Conservation (phyloP, 345 rosid species). For the Dovyalis caffra region DNA sequence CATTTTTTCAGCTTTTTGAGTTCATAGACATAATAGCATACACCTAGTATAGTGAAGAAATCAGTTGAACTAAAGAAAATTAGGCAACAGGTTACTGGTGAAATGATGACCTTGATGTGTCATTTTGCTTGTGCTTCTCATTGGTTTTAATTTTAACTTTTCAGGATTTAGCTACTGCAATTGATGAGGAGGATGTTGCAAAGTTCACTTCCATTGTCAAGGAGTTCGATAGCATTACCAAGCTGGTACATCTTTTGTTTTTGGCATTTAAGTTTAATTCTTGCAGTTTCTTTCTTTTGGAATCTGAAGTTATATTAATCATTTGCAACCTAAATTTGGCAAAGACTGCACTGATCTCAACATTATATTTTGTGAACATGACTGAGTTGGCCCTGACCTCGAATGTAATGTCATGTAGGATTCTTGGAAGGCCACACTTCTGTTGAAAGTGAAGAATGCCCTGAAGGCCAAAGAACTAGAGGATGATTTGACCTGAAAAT, state of each 20-base stretch:
- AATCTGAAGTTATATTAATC: neutral
- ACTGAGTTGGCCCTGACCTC: neutral
- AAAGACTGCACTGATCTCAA: neutral
- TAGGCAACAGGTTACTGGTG: neutral
- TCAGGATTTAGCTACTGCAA: constrained; percentile 29
- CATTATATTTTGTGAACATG: neutral
- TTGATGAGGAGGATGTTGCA: constrained; percentile 29
- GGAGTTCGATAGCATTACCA: constrained; percentile 29
- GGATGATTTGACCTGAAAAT: constrained; percentile 25
- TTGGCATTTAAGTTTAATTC: neutral
- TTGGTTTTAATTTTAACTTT: neutral
- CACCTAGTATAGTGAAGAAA: neutral
- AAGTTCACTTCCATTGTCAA: constrained; percentile 20
- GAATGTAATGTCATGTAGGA: constrained; percentile 1
- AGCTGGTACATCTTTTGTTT: constrained; percentile 19
- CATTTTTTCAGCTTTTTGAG: neutral
- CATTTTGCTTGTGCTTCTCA: neutral
- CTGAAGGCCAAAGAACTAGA: constrained; percentile 26
- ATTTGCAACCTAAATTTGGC: neutral
- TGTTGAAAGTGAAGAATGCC: constrained; percentile 20
- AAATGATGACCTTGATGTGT: neutral
- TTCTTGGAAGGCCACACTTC: constrained; percentile 20
- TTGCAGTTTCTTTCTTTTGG: neutral
- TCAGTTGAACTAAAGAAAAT: neutral
- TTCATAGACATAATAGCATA: neutral